A percentile compares a stretch with the other conserved stretches of the same genome.
Evolutionary conservation across 305 asterid species (phyloP).

Genomic region (Solanum aculeatissimum): DNA sequence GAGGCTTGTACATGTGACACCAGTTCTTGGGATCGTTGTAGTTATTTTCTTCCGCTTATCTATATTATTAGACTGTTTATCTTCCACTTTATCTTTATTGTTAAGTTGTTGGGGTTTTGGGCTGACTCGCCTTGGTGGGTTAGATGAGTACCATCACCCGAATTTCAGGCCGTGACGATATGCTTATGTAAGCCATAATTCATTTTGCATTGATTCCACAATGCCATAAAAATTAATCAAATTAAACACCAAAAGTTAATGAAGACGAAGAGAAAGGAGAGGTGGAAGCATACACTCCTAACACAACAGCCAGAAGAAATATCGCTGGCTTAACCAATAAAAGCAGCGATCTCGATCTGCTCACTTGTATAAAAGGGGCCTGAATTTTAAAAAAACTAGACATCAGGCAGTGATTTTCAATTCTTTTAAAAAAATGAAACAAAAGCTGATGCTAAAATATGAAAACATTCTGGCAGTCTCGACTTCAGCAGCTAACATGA

Average conservation of each 20-base stretch:
- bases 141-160: no score
- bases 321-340: conserved; percentile 70
- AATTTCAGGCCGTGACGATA: no score
- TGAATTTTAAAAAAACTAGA: not conserved
- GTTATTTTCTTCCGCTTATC: no score
- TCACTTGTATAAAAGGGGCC: conserved; percentile 99
- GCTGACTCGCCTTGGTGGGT: no score
- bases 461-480: not conserved
- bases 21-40: no score
- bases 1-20: no score
- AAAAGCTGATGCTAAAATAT: not conserved
- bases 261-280: not conserved
- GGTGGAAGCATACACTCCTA: conserved; percentile 61
- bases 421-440: not conserved
- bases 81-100: no score
- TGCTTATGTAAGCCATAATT: not conserved
- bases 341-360: conserved; percentile 78
- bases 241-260: not conserved
- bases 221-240: not conserved
- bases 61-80: no score
- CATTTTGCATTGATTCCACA: not conserved
- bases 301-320: conserved; percentile 65
- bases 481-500: not conserved
- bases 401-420: not conserved
- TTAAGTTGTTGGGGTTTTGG: no score